A percentile compares a stretch with the other conserved stretches of the same genome.
These are phyloP conservation scores for Rhizomucor miehei DNA, from an alignment of 371 early-diverging fungal species.

Conservation along the genomic window DNA sequence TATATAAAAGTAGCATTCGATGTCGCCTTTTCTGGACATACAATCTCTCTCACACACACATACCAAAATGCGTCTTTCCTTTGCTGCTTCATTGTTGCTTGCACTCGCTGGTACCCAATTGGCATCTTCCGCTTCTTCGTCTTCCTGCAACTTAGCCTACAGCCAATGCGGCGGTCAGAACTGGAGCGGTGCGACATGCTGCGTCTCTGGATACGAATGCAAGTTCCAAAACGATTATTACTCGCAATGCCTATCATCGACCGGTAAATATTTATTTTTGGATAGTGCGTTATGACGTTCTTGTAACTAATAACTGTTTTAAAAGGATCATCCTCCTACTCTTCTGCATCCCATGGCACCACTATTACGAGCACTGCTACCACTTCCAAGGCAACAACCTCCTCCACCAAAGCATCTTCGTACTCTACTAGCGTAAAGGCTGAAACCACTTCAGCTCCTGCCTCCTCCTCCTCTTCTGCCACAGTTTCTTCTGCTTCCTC, in stretches of 20 bases:
- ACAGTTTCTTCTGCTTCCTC: background rate
- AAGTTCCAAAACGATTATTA: conserved; percentile 24
- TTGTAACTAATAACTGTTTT: too few species aligned
- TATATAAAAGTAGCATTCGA: too few species aligned
- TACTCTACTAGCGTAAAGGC: too few species aligned
- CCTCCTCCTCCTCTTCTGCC: conserved; percentile 1
- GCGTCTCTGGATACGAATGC: conserved; percentile 32
- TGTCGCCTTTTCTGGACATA: background rate
- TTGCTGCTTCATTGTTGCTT: conserved; percentile 3
- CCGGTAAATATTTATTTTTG: too few species aligned
- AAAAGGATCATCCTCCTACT: conserved; percentile 5
- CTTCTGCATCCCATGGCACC: background rate
- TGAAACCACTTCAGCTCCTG: conserved; percentile 2
- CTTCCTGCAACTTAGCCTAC: conserved; percentile 19
- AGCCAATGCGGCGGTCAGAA: conserved; percentile 32
- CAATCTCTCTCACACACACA: background rate
- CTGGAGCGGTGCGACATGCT: conserved; percentile 36
- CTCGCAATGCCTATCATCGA: conserved; percentile 31
- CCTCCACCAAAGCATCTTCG: conserved; percentile 4
- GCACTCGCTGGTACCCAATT: conserved; percentile 6
- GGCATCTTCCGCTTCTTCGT: conserved; percentile 4
- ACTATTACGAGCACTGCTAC: conserved; percentile 1
- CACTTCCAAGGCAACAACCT: conserved; percentile 9
- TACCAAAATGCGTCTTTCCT: conserved; percentile 4
- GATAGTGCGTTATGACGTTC: too few species aligned